Conservation (phyloP, 495 filamentous ascomycete genomes). For the Talaromyces liani region DNA sequence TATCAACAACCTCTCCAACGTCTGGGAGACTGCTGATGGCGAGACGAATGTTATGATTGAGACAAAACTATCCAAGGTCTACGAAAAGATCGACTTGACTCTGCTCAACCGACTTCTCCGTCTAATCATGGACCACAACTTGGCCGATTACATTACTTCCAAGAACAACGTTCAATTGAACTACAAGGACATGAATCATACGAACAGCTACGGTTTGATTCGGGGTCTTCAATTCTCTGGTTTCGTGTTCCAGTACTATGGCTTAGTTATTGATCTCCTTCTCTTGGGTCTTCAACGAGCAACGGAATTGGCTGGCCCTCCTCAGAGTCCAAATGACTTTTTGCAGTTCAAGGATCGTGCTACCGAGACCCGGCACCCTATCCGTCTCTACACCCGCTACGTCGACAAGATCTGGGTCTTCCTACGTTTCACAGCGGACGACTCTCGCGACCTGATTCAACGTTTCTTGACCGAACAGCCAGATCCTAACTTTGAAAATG, state of each 20-base stretch:
- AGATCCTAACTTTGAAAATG: conserved; percentile 99
- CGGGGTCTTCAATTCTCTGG: conserved; percentile 95
- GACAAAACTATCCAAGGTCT: conserved; percentile 95
- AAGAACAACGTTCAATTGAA: conserved; percentile 99
- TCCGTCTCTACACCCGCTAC: conserved; percentile 93
- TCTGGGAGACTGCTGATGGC: conserved; percentile 92
- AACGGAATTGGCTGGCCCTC: conserved; percentile 95
- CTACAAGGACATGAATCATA: conserved; percentile 99
- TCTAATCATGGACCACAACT: conserved; percentile 98
- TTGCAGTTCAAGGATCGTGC: conserved; percentile 90
- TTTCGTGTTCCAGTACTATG: conserved; percentile 99
- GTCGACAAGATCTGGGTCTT: conserved; percentile 99
- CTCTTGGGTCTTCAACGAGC: conserved; percentile 90
- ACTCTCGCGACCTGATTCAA: conserved; percentile 93
- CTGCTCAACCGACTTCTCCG: conserved; percentile 87
- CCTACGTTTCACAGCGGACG: conserved; percentile 85
- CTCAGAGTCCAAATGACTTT: conserved; percentile 95
- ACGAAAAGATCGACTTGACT: conserved; percentile 98
- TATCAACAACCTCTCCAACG: conserved; percentile 97
- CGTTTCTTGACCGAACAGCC: conserved; percentile 97
- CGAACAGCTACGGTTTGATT: conserved; percentile 97
- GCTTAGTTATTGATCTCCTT: conserved; percentile 88
- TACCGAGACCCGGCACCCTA: conserved; percentile 87
- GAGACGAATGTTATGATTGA: conserved; percentile 99
- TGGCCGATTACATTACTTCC: conserved; percentile 97